Base-by-base conservation (phyloP, 2,329 filamentous ascomycete species). In the Nigrospora sphaerica region DNA sequence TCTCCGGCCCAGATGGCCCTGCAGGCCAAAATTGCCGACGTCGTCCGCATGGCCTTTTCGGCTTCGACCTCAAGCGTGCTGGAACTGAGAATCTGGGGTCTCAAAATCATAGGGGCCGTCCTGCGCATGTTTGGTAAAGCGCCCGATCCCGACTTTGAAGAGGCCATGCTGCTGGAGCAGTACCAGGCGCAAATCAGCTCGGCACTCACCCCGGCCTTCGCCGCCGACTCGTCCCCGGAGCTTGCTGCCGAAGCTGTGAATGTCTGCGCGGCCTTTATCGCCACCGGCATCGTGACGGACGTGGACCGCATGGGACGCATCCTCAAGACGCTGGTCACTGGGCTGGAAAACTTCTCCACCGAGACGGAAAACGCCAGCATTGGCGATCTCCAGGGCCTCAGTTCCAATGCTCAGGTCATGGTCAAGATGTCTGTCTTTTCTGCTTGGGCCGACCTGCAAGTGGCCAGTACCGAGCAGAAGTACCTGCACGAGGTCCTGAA, bases 251-350 rank as follows among this genome's bases (percentile, higher is more conserved):
- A 96, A 62, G 93, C 95, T 14, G 88, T 98, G 52, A 95, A 95
- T 58, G 93, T 98, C 7, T 98, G 93, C 59, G 93, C 92, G n/a
- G 90, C 88, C 1, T 98, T 98, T 66, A 95, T 98, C 58, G 87
- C 92, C 0, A 96, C 92, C 0, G 93, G 93, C 13, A 97, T 98
- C 46, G 93, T 98, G 10, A 96, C 90, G 0, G 93, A 97, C 64
- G 83, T 97, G 10, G 95, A 98, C 55, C 83, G 93, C n/a, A 98
- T 98, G 93, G 93, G 93, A 18, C 85, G 93, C 47, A 98, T 98
- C 45, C 77, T 98, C 47, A 97, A 96, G 69, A 86, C 95, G 1
- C 76, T 98, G 2, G 88, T 96, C 6, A 85, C 85, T 38, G 91
- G 91, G 0, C 75, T 98, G 1, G 92, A 97, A 58, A 95, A 92